These are phyloP conservation scores for Leptographium wingfieldii DNA, from an alignment of 2,329 filamentous ascomycete genomes.

Conservation along the genomic window DNA sequence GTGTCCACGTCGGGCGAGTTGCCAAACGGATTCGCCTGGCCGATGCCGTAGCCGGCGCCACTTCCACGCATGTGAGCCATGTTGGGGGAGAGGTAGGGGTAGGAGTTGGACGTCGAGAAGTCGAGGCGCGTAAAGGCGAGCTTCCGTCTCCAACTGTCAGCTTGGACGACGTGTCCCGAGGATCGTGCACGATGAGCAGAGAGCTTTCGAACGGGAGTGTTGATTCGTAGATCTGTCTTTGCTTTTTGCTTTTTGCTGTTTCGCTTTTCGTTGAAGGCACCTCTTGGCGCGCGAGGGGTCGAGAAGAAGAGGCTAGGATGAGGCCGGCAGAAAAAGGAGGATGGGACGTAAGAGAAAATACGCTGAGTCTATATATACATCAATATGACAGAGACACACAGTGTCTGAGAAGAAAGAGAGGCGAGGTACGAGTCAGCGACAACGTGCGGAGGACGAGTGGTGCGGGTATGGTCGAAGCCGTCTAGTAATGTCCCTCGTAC, in stretches of 20 bases:
- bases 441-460: no score
- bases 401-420: not conserved
- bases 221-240: no score
- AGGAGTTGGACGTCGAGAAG: not conserved
- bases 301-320: not conserved
- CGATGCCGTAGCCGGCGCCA: slow-evolving; percentile 75
- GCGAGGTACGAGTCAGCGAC: not conserved
- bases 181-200: no score
- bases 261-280: no score
- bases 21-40: slow-evolving; percentile 60
- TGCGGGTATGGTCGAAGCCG: no score
- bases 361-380: not conserved
- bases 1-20: slow-evolving; percentile 36
- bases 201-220: no score
- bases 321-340: not conserved
- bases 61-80: slow-evolving; percentile 48
- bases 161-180: not conserved
- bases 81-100: not conserved
- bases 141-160: no score
- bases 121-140: not conserved
- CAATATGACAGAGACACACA: not conserved
- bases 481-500: no score
- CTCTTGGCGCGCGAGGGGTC: not conserved
- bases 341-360: not conserved
- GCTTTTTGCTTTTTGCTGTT: no score